Conservation (phyloP, 2,329 filamentous ascomycete genomes). For the Alternaria alternata region DNA sequence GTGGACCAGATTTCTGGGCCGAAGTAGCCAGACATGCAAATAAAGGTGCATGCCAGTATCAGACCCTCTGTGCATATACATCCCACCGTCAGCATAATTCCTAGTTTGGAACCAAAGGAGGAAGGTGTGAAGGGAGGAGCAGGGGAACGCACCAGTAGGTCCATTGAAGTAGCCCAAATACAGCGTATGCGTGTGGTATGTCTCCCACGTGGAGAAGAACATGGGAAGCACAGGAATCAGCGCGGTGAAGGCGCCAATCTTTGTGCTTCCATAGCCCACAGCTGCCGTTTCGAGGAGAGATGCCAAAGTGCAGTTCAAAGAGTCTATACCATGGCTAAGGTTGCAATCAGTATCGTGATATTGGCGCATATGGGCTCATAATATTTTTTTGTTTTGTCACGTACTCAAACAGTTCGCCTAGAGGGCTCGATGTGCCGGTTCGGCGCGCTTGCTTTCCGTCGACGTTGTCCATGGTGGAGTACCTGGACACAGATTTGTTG, state of each 20-base stretch:
- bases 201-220: constrained; percentile 99
- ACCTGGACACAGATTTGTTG: no score
- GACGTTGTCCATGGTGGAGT: constrained; percentile 98
- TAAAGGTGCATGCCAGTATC: constrained; percentile 84
- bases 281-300: constrained; percentile 90
- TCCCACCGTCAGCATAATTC: constrained; percentile 19
- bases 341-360: constrained; percentile 28
- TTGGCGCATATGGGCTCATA: constrained; percentile 31
- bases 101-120: not conserved
- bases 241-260: constrained; percentile 88
- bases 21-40: constrained; percentile 86
- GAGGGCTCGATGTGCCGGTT: constrained; percentile 91
- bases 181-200: constrained; percentile 96
- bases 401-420: constrained; percentile 94
- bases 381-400: no score
- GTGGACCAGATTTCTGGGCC: constrained; percentile 87
- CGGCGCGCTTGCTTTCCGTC: constrained; percentile 96
- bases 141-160: constrained; percentile 68
- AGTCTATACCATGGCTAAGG: constrained; percentile 88
- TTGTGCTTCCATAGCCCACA: constrained; percentile 87
- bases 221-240: constrained; percentile 92
- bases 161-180: constrained; percentile 98
- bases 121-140: no score
- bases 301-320: constrained; percentile 93
- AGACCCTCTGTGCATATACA: constrained; percentile 86